Evolutionary conservation across 2,329 filamentous ascomycete genomes (phyloP), one percentile per base, ranked within the genome.

Genomic region (Trichoderma sp.): DNA sequence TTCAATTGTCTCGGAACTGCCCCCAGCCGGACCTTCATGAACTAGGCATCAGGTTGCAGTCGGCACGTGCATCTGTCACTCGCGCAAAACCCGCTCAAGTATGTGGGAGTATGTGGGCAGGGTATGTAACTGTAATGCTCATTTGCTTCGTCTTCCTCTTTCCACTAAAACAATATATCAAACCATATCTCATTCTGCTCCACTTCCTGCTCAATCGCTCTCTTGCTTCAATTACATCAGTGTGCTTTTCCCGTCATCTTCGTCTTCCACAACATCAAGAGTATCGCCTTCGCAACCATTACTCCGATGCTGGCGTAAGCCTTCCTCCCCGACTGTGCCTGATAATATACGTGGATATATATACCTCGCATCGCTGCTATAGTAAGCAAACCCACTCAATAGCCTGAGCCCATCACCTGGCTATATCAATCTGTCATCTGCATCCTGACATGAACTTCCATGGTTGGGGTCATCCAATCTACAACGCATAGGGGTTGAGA

Each of bases 401-500:
- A 45, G 28, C 60, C n/a, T 21, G 26, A 9, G 26, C 21, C 14
- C 41, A 7, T 21, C 14, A 10, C 14, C 30, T 39, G 54, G 48
- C 47, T 61, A 67, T 51, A 56, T 60, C 41, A 64, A 56, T 67
- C 65, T 65, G 60, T 52, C 61, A 65, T 39, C 54, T 28, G 50
- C 43, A 47, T 24, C 43, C 7, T 47, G 12, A 44, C 39, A n/a
- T 55, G 50, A 54, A 55, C 24, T 56, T 28, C 17, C 60, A 44
- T 19, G 39, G 15, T 34, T 41, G 19, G 28, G 30, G 7, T 24
- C 28, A 26, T 30, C 63, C 54, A 41, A 57, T 19, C 57, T 76
- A 86, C 72, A 87, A 78, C 62, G 90, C 90, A 75, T 90, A 93
- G 17, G 90, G 90, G 81, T 93, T 93, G 72, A 93, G 80, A 45